Evolutionary conservation across 495 filamentous ascomycete species (phyloP).

Genomic region (Halenospora varia): DNA sequence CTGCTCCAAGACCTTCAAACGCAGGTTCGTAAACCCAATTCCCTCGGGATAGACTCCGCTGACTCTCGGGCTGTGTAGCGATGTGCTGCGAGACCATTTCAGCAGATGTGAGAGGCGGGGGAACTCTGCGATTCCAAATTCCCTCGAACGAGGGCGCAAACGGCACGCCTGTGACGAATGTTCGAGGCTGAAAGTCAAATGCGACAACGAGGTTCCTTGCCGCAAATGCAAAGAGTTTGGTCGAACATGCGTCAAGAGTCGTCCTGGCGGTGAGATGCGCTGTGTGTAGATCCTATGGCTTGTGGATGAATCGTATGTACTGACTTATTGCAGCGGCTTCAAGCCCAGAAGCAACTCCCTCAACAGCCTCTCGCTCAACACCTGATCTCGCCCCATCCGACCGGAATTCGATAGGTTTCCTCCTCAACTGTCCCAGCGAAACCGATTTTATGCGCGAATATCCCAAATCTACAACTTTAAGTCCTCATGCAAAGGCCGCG

Average conservation of each 20-base stretch:
- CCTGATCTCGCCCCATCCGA: conserved; percentile 18
- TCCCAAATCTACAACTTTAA: conserved; percentile 15
- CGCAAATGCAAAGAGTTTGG: conserved; percentile 27
- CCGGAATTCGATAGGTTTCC: conserved; percentile 26
- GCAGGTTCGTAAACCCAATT: conserved; percentile 14
- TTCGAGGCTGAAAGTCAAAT: conserved; percentile 27
- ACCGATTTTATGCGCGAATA: conserved; percentile 22
- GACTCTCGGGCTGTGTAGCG: conserved; percentile 9
- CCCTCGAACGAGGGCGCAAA: conserved; percentile 24
- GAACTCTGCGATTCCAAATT: conserved; percentile 19
- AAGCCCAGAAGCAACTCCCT: conserved; percentile 13
- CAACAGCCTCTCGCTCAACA: conserved; percentile 6
- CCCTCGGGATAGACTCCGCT: not conserved
- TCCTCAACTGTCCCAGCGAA: conserved; percentile 22
- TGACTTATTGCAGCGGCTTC: conserved; percentile 11
- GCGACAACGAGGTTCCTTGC: conserved; percentile 25
- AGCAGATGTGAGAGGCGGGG: conserved; percentile 22
- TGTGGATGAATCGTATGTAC: not conserved
- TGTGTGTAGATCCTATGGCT: not conserved
- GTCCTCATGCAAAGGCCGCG: conserved; percentile 1
- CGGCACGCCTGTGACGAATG: conserved; percentile 27
- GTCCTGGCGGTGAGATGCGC: conserved; percentile 1
- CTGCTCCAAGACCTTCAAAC: conserved; percentile 28
- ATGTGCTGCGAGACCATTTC: conserved; percentile 28
- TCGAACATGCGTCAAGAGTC: conserved; percentile 23